Conservation (phyloP, 2,329 filamentous ascomycete genomes). For the Cryphonectria radicalis region DNA sequence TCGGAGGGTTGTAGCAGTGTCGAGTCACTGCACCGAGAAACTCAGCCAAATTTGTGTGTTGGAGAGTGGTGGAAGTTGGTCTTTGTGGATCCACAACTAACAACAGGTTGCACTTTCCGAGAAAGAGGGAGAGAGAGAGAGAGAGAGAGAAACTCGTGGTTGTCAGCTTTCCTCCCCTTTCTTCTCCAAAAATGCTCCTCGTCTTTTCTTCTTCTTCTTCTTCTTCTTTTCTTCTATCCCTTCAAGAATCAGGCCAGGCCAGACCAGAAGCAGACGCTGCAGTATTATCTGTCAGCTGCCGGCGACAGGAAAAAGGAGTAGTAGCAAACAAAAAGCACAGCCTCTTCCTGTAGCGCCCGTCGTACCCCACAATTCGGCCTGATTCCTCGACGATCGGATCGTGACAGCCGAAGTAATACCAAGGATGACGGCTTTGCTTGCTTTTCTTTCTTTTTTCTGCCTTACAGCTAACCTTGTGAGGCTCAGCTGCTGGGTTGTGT, state of each 20-base stretch:
- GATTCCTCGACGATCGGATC: neutral
- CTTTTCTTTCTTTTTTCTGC: neutral
- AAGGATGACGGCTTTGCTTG: neutral
- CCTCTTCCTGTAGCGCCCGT: neutral
- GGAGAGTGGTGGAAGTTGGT: neutral
- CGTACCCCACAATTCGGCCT: neutral
- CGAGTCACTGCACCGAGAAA: neutral
- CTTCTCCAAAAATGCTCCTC: neutral
- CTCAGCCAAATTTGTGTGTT: neutral
- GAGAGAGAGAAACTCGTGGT: neutral
- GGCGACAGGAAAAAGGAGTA: neutral
- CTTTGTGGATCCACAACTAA: neutral
- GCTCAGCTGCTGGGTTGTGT: neutral
- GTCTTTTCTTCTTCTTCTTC: neutral
- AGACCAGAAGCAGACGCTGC: neutral
- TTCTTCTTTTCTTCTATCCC: neutral
- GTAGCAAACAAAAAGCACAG: slow-evolving; percentile 16
- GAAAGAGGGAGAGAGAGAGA: neutral
- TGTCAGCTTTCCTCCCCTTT: neutral
- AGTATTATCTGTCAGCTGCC: neutral
- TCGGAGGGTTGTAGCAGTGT: neutral
- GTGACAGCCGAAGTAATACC: slow-evolving; percentile 9
- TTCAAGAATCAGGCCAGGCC: too few relatives aligned
- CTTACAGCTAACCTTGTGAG: neutral
- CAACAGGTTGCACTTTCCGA: neutral